Base-by-base conservation (phyloP, 306 rosid genomes). In the Rubus parviflorus region DNA sequence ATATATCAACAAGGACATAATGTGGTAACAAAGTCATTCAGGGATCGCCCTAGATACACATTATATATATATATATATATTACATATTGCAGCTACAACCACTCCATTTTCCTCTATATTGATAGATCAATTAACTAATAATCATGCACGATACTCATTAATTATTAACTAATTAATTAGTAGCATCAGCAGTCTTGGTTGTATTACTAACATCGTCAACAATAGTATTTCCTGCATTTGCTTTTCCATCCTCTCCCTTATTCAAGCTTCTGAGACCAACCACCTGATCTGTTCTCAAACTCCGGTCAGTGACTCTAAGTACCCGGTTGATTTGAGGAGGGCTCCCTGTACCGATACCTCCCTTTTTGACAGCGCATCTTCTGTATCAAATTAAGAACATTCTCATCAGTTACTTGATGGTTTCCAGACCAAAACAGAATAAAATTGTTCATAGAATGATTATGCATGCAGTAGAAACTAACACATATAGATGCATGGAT, bases 281-380 rank as follows among this genome's bases (percentile, higher is more conserved):
- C 37, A n/a, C 63, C 46, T 52, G 49, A 53, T 52, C 75, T 8
- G 37, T 12, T 52, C 48, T 53, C 75, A 51, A 19, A 48, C 75
- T 71, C n/a, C 49, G 7, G 48, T 38, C 41, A 35, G 30, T 6
- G 38, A 40, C 47, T 11, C 3, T 5, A 52, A 30, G 25, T 25
- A 70, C 61, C 60, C 3, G 74, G 63, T 71, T 71, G 46, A 12
- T 71, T 38, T 71, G 75, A 43, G 47, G 30, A 35, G 47, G 30
- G 17, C 20, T 38, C 63, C 75, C 75, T 1, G 6, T 3, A 71
- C 14, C 52, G 47, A 35, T 17, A 7, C 16, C 20, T 23, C 40
- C 17, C 45, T 46, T 48, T 70, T 54, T 52, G 37, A 11, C 75
- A 6, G 75, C 75, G n/a, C 63, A 71, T 52, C 35, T 37, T 71